Percentiles rank a stretch among this genome's conserved stretches.
These are phyloP conservation scores for Raddia distichophylla DNA, from an alignment of 176 grass and related monocot genomes.

Conservation along the genomic window DNA sequence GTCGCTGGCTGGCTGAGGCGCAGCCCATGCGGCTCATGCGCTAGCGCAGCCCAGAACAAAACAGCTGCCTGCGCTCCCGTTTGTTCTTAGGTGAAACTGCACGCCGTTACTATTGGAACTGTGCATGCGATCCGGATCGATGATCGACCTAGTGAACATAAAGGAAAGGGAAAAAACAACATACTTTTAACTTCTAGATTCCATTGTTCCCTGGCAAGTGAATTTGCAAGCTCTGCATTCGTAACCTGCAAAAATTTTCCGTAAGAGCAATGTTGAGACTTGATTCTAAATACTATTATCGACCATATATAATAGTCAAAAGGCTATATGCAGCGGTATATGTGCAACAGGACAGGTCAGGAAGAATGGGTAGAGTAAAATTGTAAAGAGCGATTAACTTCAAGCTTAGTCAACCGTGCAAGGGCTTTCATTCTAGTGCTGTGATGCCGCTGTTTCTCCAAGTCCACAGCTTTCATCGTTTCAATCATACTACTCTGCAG, in stretches of 20 bases:
- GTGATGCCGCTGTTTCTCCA: constrained; percentile 80
- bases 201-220: constrained; percentile 77
- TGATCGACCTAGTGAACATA: constrained; percentile 21
- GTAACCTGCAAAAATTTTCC: constrained; percentile 51
- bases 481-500: constrained; percentile 94
- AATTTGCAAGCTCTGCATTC: constrained; percentile 88
- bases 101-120: no score
- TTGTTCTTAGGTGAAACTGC: no score
- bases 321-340: not conserved
- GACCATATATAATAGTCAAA: not conserved
- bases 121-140: no score
- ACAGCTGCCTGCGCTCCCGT: no score
- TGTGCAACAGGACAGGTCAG: not conserved
- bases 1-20: no score
- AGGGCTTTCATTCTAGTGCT: constrained; percentile 98
- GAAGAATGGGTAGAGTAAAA: not conserved
- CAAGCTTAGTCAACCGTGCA: constrained; percentile 69
- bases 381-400: constrained; percentile 50
- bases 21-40: no score
- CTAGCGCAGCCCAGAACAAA: no score
- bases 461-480: constrained; percentile 88
- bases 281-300: constrained; percentile 10
- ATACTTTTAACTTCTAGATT: constrained; percentile 81
- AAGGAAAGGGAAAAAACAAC: constrained; percentile 36
- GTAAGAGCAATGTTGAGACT: constrained; percentile 30